Evolutionary conservation across 441 rosid genomes (phyloP), one percentile per base, ranked within the genome.

Genomic region (Brassica balearica): DNA sequence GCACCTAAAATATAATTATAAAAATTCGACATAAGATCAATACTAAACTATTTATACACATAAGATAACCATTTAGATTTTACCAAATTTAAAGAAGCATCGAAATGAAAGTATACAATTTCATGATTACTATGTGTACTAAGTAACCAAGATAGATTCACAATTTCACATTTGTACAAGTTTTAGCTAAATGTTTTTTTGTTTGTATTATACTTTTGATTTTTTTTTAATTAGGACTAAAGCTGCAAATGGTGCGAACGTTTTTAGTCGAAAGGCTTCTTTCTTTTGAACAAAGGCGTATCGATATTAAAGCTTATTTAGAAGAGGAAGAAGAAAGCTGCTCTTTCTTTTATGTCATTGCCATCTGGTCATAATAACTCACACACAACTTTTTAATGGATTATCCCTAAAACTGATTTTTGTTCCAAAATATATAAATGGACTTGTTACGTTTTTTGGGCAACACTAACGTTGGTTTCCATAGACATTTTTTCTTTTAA

Each of bases 241-340:
- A 60, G 76, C 81, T 71, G 81, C 81, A 56, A 65, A 77, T 56
- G 53, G 43, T 66, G 77, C 6, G 1, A 72, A n/a, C 41, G 62
- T 65, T 25, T 65, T 71, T 9, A n/a, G 46, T 66, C 29, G 27
- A 72, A 77, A 72, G 59, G 76, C 20, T 56, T 65, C 19, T 51
- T 51, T 51, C 8, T 14, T 51, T 51, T n/a, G 19, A 14, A 51
- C 19, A 51, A 51, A 51, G 56, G 56, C 56, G 19, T 34, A 41
- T 34, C 38, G 38, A 32, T 34, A 34, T 34, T 34, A 34, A 29
- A 29, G 34, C 34, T 29, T 29, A 29, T 29, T 29, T 29, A 29
- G 34, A 29, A 29, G 34, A 29, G 34, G 38, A 34, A 34, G 8
- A 34, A 34, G 8, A 34, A 34, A 34, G 38, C 38, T 34, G 38